Base-by-base conservation (phyloP, 148 eudicot genomes). In the Persicaria maculosa region DNA sequence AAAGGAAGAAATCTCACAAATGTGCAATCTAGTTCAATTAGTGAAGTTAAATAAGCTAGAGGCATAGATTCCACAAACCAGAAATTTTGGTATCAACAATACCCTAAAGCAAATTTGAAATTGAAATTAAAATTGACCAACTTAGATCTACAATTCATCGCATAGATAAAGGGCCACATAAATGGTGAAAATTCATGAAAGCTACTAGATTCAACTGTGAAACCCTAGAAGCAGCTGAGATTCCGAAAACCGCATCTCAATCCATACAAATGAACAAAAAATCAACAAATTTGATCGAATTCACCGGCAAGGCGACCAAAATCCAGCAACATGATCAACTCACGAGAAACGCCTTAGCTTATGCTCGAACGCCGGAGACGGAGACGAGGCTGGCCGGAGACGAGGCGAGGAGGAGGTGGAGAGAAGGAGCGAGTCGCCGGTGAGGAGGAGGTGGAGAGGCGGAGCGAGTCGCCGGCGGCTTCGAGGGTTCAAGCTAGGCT, bases 21-120 rank as follows among this genome's bases (percentile, higher is more conserved):
- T 16, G 69, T 10, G 16, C 17, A 36, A 19, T 70, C 73, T 52
- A 44, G 73, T 43, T 43, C 47, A 68, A 44, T 44, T 68, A 46
- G 73, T 70, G 40, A 70, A 70, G 53, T 46, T 1, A 70, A 20
- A 15, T 46, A 46, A 64, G 69, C 45, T 70, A 44, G 45, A 70
- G 52, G 14, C 53, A 70, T 8, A 46, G 53, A 70, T 44, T 7
- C 40, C 53, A 46, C 73, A 9, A n/a, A 19, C 12, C 25, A 7
- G 52, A 47, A 45, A 70, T 17, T 50, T 70, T 7, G 15, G 52
- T 9, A 52, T 43, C 62, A 69, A 40, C 44, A 31, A 73, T 52
- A 73, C 75, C 75, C 75, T 54, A 50, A 44, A 46, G 57, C 61
- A 43, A 73, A 54, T 22, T 47, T 14, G 17, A 74, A 6, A 16